Conservation (phyloP, 345 rosid species). For the Populus davidiana region DNA sequence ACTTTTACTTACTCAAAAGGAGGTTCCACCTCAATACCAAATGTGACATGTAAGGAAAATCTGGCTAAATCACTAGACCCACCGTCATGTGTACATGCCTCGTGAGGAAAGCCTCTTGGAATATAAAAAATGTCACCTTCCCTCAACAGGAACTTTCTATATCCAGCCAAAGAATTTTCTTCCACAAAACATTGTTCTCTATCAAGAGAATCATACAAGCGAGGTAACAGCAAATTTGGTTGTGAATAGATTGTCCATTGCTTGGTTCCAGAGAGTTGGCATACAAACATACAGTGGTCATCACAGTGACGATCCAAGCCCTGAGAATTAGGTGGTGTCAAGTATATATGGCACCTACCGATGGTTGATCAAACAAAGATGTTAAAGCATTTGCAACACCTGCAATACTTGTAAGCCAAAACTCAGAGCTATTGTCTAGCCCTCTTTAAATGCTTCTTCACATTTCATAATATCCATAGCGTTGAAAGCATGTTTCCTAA, state of each 20-base stretch:
- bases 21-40: slow-evolving; percentile 60
- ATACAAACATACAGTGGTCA: slow-evolving; percentile 65
- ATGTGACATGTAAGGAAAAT: slow-evolving; percentile 45
- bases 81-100: slow-evolving; percentile 39
- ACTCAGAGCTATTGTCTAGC: slow-evolving; percentile 58
- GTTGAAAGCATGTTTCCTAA: slow-evolving; percentile 15
- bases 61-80: slow-evolving; percentile 21
- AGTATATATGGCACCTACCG: slow-evolving; percentile 24
- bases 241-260: slow-evolving; percentile 42
- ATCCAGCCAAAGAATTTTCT: slow-evolving; percentile 19
- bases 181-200: slow-evolving; percentile 11
- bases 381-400: slow-evolving; percentile 34
- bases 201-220: slow-evolving; percentile 41
- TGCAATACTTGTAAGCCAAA: slow-evolving; percentile 45
- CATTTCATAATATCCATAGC: slow-evolving; percentile 33
- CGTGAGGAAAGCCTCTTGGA: slow-evolving; percentile 57
- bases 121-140: slow-evolving; percentile 61
- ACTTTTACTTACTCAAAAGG: slow-evolving; percentile 58
- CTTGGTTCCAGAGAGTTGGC: slow-evolving; percentile 52
- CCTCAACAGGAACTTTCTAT: slow-evolving; percentile 31
- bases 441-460: slow-evolving; percentile 48
- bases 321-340: slow-evolving; percentile 61
- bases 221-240: slow-evolving; percentile 42
- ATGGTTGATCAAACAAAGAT: too few species aligned
- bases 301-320: slow-evolving; percentile 58